Evolutionary conservation across 2,329 filamentous ascomycete species (phyloP).

Genomic region (Emergomyces orientalis): DNA sequence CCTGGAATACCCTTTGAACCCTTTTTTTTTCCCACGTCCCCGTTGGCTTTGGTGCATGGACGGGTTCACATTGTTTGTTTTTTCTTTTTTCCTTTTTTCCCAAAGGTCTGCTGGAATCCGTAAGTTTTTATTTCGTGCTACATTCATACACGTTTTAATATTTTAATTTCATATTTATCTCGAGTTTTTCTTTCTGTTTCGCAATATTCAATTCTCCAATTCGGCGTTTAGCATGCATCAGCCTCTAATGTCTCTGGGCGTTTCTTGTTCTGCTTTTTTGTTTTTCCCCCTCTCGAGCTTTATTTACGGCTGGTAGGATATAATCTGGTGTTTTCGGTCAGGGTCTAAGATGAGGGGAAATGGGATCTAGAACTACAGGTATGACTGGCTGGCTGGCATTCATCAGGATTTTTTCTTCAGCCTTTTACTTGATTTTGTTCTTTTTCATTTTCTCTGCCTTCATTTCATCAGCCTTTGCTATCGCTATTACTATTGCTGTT

Average conservation of each 20-base stretch:
- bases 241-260: neutral
- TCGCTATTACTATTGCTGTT: too few relatives aligned
- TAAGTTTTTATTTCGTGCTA: neutral
- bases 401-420: neutral
- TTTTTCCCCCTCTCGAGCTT: neutral
- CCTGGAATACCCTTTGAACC: neutral
- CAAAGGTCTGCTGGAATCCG: neutral
- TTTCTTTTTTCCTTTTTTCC: neutral
- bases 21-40: neutral
- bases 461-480: neutral
- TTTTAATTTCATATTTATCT: neutral
- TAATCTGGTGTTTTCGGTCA: neutral
- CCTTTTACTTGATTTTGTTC: neutral
- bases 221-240: conserved; percentile 5
- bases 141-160: neutral
- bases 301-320: neutral
- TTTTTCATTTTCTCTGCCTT: neutral
- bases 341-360: neutral
- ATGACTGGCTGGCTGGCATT: neutral
- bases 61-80: neutral
- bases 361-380: neutral
- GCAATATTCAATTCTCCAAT: neutral
- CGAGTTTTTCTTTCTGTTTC: neutral
- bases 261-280: neutral
- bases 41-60: neutral